A percentile compares a stretch with the other conserved stretches of the same genome.
phyloP scores from a whole-genome alignment of 2,329 filamentous ascomycete species.

The Penicillium corylophilum region DNA sequence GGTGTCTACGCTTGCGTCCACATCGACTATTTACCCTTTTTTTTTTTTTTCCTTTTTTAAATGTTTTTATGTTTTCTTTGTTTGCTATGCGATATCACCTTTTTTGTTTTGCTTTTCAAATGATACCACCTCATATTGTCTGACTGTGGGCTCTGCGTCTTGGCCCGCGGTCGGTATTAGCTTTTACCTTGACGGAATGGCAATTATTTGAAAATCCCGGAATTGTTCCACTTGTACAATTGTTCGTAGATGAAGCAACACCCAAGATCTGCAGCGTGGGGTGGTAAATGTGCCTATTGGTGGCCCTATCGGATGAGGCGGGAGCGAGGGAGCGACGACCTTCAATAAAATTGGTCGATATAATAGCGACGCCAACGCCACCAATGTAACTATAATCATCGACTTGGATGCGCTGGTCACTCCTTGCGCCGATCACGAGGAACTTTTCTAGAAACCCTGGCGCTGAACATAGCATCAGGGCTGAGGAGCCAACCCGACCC shows the following conservation, averaged over 20 bases:
- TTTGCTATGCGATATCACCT: conserved; percentile 12
- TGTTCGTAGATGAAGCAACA: neutral
- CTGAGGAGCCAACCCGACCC: neutral
- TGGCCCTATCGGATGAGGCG: neutral
- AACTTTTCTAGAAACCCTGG: neutral
- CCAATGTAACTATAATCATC: neutral
- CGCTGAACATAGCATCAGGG: neutral
- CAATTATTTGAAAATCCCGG: conserved; percentile 20
- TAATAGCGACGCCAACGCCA: neutral
- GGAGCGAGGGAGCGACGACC: neutral
- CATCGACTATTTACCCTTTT: conserved; percentile 6
- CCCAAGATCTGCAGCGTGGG: neutral
- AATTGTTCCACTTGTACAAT: no score
- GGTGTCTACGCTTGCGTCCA: conserved; percentile 7
- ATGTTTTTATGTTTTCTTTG: no score
- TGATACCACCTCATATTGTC: conserved; percentile 42
- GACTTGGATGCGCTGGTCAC: neutral
- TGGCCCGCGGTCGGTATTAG: conserved; percentile 26
- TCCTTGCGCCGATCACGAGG: neutral
- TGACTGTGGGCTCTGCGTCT: conserved; percentile 28
- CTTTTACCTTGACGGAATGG: conserved; percentile 34
- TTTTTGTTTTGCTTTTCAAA: conserved; percentile 28
- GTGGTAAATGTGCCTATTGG: neutral
- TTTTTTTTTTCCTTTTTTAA: conserved; percentile 16
- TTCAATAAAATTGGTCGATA: neutral